phyloP scores from a whole-genome alignment of 805 yeast genomes.

The Spathaspora girioi region DNA sequence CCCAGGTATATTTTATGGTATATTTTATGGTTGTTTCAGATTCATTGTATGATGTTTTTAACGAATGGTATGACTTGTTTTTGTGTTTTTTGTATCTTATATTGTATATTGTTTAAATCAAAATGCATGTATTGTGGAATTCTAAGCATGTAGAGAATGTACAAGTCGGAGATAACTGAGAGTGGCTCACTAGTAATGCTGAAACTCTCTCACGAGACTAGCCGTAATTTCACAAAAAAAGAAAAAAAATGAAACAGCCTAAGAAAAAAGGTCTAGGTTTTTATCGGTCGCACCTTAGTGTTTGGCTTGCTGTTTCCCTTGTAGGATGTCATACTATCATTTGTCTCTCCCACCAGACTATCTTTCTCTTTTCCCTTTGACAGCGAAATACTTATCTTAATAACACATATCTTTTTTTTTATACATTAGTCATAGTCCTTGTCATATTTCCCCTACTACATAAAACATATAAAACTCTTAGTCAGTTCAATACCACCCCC shows the following conservation, averaged over 20 bases:
- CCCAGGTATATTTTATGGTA: not conserved
- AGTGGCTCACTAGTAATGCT: not conserved
- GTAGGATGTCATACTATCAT: not conserved
- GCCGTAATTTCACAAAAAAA: not conserved
- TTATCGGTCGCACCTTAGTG: not conserved
- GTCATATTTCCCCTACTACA: not conserved
- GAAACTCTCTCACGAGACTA: not conserved
- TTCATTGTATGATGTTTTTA: not conserved
- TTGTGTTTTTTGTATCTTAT: no score
- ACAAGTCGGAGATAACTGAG: not conserved
- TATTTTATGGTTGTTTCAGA: not conserved
- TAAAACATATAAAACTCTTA: not conserved
- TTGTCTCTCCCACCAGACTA: not conserved
- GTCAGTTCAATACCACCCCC: not conserved
- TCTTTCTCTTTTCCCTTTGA: not conserved
- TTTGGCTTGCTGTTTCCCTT: not conserved
- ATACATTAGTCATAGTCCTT: not conserved
- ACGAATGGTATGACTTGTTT: not conserved
- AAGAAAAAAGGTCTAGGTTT: not conserved
- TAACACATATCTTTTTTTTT: not conserved
- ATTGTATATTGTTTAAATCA: not conserved
- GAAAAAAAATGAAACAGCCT: not conserved
- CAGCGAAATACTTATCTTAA: not conserved
- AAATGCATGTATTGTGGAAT: not conserved
- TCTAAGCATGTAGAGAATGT: not conserved